phyloP scores from a whole-genome alignment of 495 filamentous ascomycete species.

The Neurospora cerealis region DNA sequence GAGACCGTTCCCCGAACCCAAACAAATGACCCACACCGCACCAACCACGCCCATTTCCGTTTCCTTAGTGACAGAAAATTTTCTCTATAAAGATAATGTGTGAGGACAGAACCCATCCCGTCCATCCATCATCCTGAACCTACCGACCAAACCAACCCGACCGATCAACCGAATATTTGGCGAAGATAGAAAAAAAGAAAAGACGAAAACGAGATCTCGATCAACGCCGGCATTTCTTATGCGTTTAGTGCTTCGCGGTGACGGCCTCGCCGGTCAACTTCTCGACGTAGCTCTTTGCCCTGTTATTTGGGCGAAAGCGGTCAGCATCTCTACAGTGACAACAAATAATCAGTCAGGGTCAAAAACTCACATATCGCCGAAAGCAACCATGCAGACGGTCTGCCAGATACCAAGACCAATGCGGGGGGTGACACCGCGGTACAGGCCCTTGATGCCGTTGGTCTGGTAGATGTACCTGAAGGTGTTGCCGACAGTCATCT shows the following conservation, averaged over 20 bases:
- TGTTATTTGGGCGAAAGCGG: slow-evolving; percentile 29
- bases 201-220: slow-evolving; percentile 3
- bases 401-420: slow-evolving; percentile 97
- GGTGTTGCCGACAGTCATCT: slow-evolving; percentile 90
- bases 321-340: slow-evolving; percentile 2
- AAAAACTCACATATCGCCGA: slow-evolving; percentile 89
- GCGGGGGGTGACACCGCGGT: slow-evolving; percentile 88
- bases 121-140: neutral
- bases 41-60: neutral
- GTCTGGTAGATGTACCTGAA: slow-evolving; percentile 84
- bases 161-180: slow-evolving; percentile 1
- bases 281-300: slow-evolving; percentile 95
- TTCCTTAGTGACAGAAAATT: neutral
- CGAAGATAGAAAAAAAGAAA: slow-evolving; percentile 8
- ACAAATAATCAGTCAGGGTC: neutral
- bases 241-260: slow-evolving; percentile 87
- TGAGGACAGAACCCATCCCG: neutral
- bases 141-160: neutral
- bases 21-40: neutral
- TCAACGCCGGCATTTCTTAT: neutral
- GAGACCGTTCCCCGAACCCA: neutral
- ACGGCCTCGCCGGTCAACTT: slow-evolving; percentile 90
- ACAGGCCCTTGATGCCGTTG: slow-evolving; percentile 87
- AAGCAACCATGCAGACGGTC: slow-evolving; percentile 98
- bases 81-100: neutral